These are phyloP conservation scores for Wickerhamomyces sydowiorum DNA, from an alignment of 805 yeast genomes.

Conservation along the genomic window DNA sequence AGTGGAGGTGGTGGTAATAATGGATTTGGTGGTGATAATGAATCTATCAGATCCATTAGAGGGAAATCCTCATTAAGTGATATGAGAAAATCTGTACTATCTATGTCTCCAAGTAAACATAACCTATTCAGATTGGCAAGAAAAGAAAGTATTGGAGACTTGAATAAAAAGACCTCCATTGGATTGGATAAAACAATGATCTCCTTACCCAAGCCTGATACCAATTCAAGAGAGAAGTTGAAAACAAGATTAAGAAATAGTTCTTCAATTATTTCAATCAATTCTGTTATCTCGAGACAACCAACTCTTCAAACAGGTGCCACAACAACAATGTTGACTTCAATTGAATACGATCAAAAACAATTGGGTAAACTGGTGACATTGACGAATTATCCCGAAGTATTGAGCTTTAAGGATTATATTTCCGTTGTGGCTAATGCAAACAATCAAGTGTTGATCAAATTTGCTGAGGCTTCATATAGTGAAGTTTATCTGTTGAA, in stretches of 20 bases:
- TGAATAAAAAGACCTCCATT: slow-evolving; percentile 13
- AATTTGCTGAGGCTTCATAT: slow-evolving; percentile 42
- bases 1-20: slow-evolving; percentile 20
- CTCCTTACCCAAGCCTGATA: slow-evolving; percentile 52
- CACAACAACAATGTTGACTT: slow-evolving; percentile 20
- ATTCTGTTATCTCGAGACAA: slow-evolving; percentile 17
- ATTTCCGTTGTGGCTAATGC: slow-evolving; percentile 9
- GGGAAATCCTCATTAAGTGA: slow-evolving; percentile 21
- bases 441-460: slow-evolving; percentile 24
- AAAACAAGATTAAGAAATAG: slow-evolving; percentile 47
- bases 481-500: slow-evolving; percentile 36
- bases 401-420: slow-evolving; percentile 27
- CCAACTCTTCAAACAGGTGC: slow-evolving; percentile 8
- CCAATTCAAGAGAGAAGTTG: slow-evolving; percentile 48
- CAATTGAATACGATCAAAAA: slow-evolving; percentile 27
- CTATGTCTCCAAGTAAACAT: slow-evolving; percentile 17
- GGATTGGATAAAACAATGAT: slow-evolving; percentile 35
- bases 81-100: slow-evolving; percentile 25
- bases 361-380: slow-evolving; percentile 29
- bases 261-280: slow-evolving; percentile 40
- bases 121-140: slow-evolving; percentile 16
- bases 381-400: slow-evolving; percentile 28
- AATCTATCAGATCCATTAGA: slow-evolving; percentile 20
- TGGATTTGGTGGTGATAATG: slow-evolving; percentile 25
- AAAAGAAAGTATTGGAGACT: slow-evolving; percentile 19